phyloP scores from a whole-genome alignment of 768 basidiomycete genomes.

The Kwoniella europaea region DNA sequence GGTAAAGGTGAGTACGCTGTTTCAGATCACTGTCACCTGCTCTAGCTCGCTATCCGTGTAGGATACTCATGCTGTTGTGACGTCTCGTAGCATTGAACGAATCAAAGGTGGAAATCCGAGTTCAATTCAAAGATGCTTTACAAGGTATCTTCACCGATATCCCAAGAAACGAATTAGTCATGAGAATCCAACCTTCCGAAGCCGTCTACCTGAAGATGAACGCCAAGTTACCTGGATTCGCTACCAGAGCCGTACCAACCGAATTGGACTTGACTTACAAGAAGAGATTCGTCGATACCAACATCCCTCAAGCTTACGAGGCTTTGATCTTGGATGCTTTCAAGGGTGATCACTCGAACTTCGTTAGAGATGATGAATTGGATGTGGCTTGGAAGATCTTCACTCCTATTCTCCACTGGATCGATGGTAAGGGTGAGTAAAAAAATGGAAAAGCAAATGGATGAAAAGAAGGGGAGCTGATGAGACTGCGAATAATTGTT shows the following conservation, averaged over 20 bases:
- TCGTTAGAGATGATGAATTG: slow-evolving; percentile 95
- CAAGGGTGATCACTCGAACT: slow-evolving; percentile 98
- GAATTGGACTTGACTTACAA: slow-evolving; percentile 99
- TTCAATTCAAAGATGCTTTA: slow-evolving; percentile 97
- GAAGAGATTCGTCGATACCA: slow-evolving; percentile 83
- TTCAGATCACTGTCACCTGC: too few relatives aligned
- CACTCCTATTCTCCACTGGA: slow-evolving; percentile 82
- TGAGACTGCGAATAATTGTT: background rate
- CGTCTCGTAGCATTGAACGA: slow-evolving; percentile 80
- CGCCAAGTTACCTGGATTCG: slow-evolving; percentile 87
- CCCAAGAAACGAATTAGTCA: slow-evolving; percentile 93
- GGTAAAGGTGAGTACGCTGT: slow-evolving; percentile 75
- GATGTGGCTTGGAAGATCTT: slow-evolving; percentile 92
- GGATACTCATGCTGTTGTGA: slow-evolving; percentile 4
- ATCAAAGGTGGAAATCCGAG: slow-evolving; percentile 95
- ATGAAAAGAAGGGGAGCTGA: too few relatives aligned
- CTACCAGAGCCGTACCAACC: slow-evolving; percentile 86
- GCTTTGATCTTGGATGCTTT: slow-evolving; percentile 92
- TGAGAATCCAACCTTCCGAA: slow-evolving; percentile 95
- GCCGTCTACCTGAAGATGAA: slow-evolving; percentile 97
- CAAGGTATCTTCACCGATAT: slow-evolving; percentile 96
- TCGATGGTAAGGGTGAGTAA: slow-evolving; percentile 68
- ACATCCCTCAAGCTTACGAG: slow-evolving; percentile 95
- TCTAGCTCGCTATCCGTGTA: too few relatives aligned
- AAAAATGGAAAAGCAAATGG: too few relatives aligned